A percentile compares a stretch with the other conserved stretches of the same genome.
These are phyloP conservation scores for Thermothelomyces thermophilus DNA, from an alignment of 2,329 filamentous ascomycete species.

Conservation along the genomic window DNA sequence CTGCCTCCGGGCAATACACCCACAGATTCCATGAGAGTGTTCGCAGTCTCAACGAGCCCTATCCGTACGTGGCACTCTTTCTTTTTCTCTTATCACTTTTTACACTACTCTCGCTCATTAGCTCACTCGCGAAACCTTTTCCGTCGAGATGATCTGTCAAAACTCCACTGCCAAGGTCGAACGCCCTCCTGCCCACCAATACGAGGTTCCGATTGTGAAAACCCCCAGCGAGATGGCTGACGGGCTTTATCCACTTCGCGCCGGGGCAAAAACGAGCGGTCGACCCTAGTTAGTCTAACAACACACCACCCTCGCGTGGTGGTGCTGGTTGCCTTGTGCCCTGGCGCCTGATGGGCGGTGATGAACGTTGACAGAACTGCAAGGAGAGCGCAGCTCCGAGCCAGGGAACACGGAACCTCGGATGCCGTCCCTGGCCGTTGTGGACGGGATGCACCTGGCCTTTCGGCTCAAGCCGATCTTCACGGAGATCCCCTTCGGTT, in stretches of 20 bases:
- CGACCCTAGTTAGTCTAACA: too few relatives aligned
- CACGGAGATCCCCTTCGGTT: background rate
- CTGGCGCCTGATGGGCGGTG: background rate
- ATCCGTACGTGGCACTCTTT: too few relatives aligned
- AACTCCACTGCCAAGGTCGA: constrained; percentile 6
- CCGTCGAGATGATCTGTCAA: constrained; percentile 6
- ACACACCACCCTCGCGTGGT: too few relatives aligned
- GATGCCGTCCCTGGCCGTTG: background rate
- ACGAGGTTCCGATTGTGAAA: background rate
- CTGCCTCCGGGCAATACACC: too few relatives aligned
- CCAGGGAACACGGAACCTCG: background rate
- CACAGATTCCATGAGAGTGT: too few relatives aligned
- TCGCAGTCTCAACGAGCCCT: too few relatives aligned
- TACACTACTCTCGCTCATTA: too few relatives aligned
- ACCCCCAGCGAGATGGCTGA: background rate
- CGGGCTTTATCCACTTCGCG: constrained; percentile 12
- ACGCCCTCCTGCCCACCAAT: background rate
- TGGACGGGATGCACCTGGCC: background rate
- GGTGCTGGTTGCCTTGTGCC: constrained; percentile 1
- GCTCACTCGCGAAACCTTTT: constrained; percentile 1
- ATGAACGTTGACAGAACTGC: background rate
- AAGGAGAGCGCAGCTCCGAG: background rate
- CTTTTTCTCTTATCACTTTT: too few relatives aligned
- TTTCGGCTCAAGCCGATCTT: background rate
- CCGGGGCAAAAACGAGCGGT: constrained; percentile 2